These are phyloP conservation scores for Wallacemonas collosoma DNA, from an alignment of 208 protist species.

Conservation along the genomic window DNA sequence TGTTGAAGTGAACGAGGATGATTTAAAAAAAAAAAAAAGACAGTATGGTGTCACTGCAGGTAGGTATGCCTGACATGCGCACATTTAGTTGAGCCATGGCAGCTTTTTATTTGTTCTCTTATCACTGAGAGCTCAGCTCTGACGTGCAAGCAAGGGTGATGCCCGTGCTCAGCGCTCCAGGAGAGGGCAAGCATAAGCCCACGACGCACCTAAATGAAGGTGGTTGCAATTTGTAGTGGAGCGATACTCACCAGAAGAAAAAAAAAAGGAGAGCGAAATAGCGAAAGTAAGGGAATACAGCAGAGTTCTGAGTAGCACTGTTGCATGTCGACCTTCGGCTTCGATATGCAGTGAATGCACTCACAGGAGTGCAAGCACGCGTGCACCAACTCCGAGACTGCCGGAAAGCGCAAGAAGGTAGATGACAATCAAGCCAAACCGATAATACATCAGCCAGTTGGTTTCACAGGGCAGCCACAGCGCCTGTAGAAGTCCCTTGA, in stretches of 20 bases:
- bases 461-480: constrained; percentile 17
- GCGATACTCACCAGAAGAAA: background rate
- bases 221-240: too few species aligned
- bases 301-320: too few species aligned
- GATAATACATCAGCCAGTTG: background rate
- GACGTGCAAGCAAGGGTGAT: too few species aligned
- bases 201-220: too few species aligned
- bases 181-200: too few species aligned
- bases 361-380: constrained; percentile 5
- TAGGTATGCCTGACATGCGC: too few species aligned
- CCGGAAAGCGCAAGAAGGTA: constrained; percentile 6
- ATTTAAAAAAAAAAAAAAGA: background rate
- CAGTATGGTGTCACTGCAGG: too few species aligned
- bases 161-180: too few species aligned
- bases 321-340: too few species aligned
- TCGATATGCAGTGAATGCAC: background rate
- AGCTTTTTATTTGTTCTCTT: too few species aligned
- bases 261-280: background rate
- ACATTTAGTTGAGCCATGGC: too few species aligned
- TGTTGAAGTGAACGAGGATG: background rate
- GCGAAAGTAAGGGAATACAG: background rate
- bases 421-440: constrained; percentile 3
- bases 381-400: constrained; percentile 2
- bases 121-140: too few species aligned
- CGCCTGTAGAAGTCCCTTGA: constrained; percentile 28